These are phyloP conservation scores for Quercus berberidifolia DNA, from an alignment of 306 rosid genomes.

Conservation along the genomic window DNA sequence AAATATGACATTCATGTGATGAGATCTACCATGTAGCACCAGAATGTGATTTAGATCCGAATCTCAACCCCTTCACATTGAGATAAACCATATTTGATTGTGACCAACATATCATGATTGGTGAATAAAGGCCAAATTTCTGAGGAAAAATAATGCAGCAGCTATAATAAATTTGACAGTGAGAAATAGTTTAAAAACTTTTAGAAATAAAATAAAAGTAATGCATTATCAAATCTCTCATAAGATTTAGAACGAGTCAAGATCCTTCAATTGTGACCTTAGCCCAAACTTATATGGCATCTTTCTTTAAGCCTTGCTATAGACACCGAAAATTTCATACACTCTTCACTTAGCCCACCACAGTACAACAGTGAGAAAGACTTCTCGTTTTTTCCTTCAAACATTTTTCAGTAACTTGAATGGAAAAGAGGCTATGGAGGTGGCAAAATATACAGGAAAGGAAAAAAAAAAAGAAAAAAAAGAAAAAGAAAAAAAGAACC, in stretches of 20 bases:
- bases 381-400: no score
- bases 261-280: background rate
- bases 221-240: no score
- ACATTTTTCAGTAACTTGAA: background rate
- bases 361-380: no score
- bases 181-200: background rate
- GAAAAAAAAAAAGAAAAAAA: background rate
- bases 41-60: constrained; percentile 33
- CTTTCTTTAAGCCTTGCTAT: background rate
- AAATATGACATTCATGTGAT: constrained; percentile 13
- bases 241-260: background rate
- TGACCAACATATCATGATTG: background rate
- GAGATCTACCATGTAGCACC: constrained; percentile 23
- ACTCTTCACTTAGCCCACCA: no score
- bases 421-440: background rate
- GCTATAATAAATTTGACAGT: background rate
- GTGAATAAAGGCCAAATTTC: background rate
- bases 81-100: background rate
- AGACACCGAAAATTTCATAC: no score
- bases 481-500: background rate
- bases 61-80: background rate
- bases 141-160: background rate
- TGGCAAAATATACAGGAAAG: background rate
- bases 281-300: background rate
- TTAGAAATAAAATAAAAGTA: background rate